Evolutionary conservation across 2,329 filamentous ascomycete genomes (phyloP), one percentile per base, ranked within the genome.

Genomic region (Cytospora paraplurivora): DNA sequence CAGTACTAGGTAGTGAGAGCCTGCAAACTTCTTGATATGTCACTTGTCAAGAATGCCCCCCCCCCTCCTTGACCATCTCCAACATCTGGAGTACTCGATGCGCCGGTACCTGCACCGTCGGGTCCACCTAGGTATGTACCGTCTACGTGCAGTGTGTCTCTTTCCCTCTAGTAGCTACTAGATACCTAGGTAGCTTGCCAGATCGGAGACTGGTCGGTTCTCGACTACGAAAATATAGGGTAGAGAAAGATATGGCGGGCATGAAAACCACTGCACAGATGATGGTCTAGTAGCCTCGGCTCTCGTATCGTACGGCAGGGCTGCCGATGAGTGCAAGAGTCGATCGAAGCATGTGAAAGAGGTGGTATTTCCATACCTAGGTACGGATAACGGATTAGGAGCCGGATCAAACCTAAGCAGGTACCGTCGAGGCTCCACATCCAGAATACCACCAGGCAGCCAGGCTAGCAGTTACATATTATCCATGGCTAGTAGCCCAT

Each of bases 11-110:
- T 60, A 59, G 33, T 51, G 33, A 35, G 51, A 33, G 52, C 52
- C 59, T 62, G 52, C 59, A 56, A 49, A 38, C 34, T 56, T 44
- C 60, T 44, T 62, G 54, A 58, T 62, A 54, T 62, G 60, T 62
- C 60, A 62, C 47, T 58, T 57, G 54, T 62, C 59, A 44, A 17
- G 41, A 56, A 27, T 27, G 27, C 27, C 27, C 27, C 27, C 27
- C 2, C 27, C 27, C 27, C 27, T 27, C 32, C 21, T 27, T 21
- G 11, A 15, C 49, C 32, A 33, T 52, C 41, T 44, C 35, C 35
- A 37, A 10, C 35, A 37, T 37, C 35, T 44, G 13, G 3, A 44
- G 41, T 19, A 44, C 41, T 19, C 19, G 41, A 19, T n/a, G 17
- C 17, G 8, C 19, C 7, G 41, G 17, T 19, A 7, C 13, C 7